phyloP scores from a whole-genome alignment of 192 early-diverging fungal species.

The Thamnidium elegans region DNA sequence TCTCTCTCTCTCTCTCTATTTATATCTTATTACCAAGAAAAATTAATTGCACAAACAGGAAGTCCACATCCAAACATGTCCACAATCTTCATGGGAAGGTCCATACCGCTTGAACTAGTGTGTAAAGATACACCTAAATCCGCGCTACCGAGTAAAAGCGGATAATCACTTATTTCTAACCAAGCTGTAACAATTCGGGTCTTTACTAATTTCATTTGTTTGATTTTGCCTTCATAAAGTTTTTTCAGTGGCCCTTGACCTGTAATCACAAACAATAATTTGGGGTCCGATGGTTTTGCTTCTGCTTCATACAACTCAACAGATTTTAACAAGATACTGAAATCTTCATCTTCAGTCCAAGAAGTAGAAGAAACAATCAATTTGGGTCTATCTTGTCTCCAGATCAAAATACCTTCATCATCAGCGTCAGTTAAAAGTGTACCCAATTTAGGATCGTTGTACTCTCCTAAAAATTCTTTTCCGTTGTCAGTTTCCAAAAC shows the following conservation, averaged over 20 bases:
- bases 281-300: constrained; percentile 38
- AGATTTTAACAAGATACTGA: constrained; percentile 75
- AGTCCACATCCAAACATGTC: constrained; percentile 98
- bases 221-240: constrained; percentile 66
- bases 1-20: no score
- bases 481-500: background rate
- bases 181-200: constrained; percentile 77
- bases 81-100: constrained; percentile 97
- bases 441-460: background rate
- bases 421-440: constrained; percentile 14
- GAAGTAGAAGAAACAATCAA: constrained; percentile 86
- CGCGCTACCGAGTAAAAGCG: constrained; percentile 79
- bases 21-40: constrained; percentile 43
- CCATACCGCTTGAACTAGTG: constrained; percentile 91
- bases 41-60: constrained; percentile 78
- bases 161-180: constrained; percentile 81
- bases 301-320: constrained; percentile 53
- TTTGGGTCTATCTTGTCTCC: constrained; percentile 57
- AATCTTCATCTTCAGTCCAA: constrained; percentile 98
- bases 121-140: constrained; percentile 94
- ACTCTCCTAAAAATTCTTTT: constrained; percentile 1
- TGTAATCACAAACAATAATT: constrained; percentile 82
- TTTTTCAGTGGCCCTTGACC: constrained; percentile 85
- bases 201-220: constrained; percentile 42
- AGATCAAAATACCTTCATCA: constrained; percentile 10